These are phyloP conservation scores for Gastrolobium villosum DNA, from an alignment of 306 rosid species.

Conservation along the genomic window DNA sequence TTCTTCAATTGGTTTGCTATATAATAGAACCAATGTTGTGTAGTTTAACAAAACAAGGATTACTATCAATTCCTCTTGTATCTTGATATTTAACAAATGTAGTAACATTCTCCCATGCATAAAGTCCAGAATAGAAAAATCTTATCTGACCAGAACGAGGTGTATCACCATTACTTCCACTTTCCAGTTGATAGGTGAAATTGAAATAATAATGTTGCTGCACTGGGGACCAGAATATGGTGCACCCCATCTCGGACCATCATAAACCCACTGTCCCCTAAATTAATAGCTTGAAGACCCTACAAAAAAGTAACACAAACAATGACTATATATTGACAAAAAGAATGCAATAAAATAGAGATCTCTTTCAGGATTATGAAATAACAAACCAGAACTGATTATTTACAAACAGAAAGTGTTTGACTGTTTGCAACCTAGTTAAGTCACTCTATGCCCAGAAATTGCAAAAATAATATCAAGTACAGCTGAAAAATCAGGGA, in stretches of 20 bases:
- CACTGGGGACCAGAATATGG: constrained; percentile 75
- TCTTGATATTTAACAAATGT: neutral
- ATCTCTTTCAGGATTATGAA: neutral
- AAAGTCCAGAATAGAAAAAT: neutral
- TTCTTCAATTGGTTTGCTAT: no score
- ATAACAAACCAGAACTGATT: constrained; percentile 7
- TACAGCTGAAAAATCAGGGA: neutral
- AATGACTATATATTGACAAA: constrained; percentile 8
- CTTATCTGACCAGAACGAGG: constrained; percentile 87
- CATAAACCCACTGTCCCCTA: constrained; percentile 86
- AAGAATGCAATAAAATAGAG: constrained; percentile 1
- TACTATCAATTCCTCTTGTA: no score
- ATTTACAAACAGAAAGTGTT: neutral
- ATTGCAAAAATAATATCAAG: neutral
- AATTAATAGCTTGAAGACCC: constrained; percentile 81
- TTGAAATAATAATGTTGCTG: constrained; percentile 90
- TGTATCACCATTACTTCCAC: constrained; percentile 72
- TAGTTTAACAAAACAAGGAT: no score
- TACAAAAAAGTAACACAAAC: constrained; percentile 47
- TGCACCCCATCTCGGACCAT: constrained; percentile 79
- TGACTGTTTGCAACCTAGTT: no score
- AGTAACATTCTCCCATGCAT: neutral
- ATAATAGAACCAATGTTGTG: no score
- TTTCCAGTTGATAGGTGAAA: constrained; percentile 78
- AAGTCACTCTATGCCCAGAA: neutral